Conservation (phyloP, 768 basidiomycete genomes). For the Calocera viscosa region DNA sequence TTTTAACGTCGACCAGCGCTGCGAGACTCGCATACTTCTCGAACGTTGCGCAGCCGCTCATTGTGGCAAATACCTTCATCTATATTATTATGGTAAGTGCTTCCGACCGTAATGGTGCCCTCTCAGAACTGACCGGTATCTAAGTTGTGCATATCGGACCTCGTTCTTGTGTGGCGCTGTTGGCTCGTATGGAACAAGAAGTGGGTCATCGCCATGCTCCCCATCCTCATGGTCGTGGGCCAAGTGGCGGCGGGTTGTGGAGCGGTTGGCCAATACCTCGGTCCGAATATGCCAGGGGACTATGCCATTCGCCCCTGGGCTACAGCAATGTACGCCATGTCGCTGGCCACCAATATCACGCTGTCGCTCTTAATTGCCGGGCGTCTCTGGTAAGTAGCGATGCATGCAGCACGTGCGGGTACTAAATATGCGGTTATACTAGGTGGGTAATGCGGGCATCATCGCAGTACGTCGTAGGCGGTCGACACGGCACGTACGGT, state of each 20-base stretch:
- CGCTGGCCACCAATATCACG: background rate
- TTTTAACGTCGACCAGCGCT: background rate
- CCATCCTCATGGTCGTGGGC: background rate
- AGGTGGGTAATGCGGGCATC: background rate
- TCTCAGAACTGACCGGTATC: background rate
- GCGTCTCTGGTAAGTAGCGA: background rate
- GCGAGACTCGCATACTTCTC: background rate
- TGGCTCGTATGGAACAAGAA: background rate
- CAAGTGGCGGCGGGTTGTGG: background rate
- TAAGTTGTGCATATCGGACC: background rate
- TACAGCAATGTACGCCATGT: background rate
- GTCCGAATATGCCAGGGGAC: background rate
- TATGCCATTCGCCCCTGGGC: background rate
- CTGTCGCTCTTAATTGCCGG: background rate
- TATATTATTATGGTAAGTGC: background rate
- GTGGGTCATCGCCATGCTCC: background rate
- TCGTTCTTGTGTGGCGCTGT: background rate
- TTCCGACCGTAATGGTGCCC: background rate
- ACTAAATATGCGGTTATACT: background rate
- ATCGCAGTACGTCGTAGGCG: background rate
- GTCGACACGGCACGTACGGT: background rate
- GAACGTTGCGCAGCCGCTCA: background rate
- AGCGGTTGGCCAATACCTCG: background rate
- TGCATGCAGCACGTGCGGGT: background rate
- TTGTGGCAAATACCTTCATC: background rate